phyloP scores from a whole-genome alignment of 78 protist genomes.

The Mantamonas sphyraenae region DNA sequence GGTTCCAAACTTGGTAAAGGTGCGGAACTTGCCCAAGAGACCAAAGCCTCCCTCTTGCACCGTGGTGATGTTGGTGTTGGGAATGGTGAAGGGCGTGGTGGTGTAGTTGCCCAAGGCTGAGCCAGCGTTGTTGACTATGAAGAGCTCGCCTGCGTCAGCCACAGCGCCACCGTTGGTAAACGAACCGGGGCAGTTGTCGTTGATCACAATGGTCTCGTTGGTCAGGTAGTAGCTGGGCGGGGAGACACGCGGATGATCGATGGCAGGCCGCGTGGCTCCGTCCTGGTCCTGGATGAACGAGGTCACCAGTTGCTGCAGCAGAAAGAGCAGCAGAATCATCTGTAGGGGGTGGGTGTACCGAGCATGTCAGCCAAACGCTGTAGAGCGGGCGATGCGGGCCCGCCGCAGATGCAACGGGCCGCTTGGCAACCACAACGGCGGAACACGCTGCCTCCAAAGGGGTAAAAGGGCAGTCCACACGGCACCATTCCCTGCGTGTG shows the following conservation, averaged over 20 bases:
- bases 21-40: not conserved
- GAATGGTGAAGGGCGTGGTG: not conserved
- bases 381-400: too few relatives aligned
- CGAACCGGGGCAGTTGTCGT: not conserved
- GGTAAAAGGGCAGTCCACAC: too few relatives aligned
- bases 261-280: not conserved
- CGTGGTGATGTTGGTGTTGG: not conserved
- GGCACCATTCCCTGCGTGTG: too few relatives aligned
- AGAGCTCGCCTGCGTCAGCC: not conserved
- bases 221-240: not conserved
- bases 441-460: too few relatives aligned
- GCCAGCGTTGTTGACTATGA: not conserved
- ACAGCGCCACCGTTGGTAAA: too few relatives aligned
- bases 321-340: not conserved
- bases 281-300: not conserved
- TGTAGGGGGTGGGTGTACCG: too few relatives aligned
- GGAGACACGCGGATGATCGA: not conserved
- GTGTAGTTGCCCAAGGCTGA: not conserved
- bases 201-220: not conserved
- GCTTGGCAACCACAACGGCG: too few relatives aligned
- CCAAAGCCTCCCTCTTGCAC: not conserved
- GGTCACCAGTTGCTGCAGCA: not conserved
- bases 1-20: not conserved
- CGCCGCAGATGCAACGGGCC: too few relatives aligned
- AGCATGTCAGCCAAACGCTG: too few relatives aligned